phyloP scores from a whole-genome alignment of 495 filamentous ascomycete species.

The Aspergillus campestris region DNA sequence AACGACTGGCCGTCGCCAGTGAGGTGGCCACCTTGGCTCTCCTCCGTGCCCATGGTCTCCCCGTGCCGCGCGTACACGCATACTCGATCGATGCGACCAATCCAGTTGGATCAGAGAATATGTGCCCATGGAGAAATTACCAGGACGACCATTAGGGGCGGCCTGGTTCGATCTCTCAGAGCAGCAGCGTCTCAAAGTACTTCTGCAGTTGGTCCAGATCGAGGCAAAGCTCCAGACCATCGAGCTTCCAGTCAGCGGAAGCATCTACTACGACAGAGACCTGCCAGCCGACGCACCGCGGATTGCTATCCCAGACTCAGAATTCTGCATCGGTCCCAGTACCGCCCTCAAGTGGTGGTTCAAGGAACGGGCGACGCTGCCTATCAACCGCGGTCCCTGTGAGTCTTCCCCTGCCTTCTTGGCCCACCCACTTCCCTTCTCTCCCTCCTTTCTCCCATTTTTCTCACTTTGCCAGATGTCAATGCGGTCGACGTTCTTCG shows the following conservation, averaged over 20 bases:
- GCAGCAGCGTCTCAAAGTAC: slow-evolving; percentile 8
- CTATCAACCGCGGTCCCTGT: slow-evolving; percentile 5
- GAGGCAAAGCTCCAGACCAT: slow-evolving; percentile 12
- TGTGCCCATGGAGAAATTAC: slow-evolving; percentile 22
- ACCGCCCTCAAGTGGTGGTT: slow-evolving; percentile 4
- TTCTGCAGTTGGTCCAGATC: slow-evolving; percentile 13
- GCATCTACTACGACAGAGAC: slow-evolving; percentile 11
- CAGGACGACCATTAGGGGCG: slow-evolving; percentile 11
- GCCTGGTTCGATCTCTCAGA: slow-evolving; percentile 12
- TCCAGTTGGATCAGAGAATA: slow-evolving; percentile 23
- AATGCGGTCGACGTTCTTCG: slow-evolving; percentile 3
- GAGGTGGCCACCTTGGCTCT: slow-evolving; percentile 6
- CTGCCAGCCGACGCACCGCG: slow-evolving; percentile 2
- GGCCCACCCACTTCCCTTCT: slow-evolving; percentile 4
- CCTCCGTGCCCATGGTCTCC: slow-evolving; percentile 4
- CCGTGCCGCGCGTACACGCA: slow-evolving; percentile 14
- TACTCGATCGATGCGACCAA: slow-evolving; percentile 15
- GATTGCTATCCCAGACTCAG: slow-evolving; percentile 2
- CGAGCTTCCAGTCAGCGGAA: slow-evolving; percentile 13
- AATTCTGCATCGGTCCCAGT: slow-evolving; percentile 6
- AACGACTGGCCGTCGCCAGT: slow-evolving; percentile 3
- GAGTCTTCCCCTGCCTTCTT: background rate
- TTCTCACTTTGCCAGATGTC: background rate
- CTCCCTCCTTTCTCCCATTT: slow-evolving; percentile 4
- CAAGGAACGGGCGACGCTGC: background rate